phyloP scores from a whole-genome alignment of 805 yeast genomes.

The Saccharomycopsis fibuligera region DNA sequence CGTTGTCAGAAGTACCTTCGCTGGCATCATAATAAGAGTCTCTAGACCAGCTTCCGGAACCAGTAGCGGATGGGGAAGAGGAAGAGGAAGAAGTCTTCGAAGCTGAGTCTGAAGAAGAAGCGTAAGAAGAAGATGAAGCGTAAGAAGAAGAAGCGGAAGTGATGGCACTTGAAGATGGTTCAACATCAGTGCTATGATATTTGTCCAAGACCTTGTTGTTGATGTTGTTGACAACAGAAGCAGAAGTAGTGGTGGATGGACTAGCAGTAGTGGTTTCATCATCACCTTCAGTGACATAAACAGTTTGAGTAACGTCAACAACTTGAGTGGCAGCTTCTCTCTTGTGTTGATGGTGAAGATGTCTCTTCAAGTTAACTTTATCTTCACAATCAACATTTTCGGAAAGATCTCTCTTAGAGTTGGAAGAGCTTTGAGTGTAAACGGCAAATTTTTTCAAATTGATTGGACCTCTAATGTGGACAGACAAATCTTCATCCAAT shows the following conservation, averaged over 20 bases:
- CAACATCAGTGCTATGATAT: slow-evolving; percentile 22
- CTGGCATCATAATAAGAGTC: slow-evolving; percentile 53
- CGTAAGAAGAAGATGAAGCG: slow-evolving; percentile 25
- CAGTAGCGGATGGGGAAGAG: slow-evolving; percentile 25
- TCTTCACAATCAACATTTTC: slow-evolving; percentile 26
- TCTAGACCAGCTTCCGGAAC: slow-evolving; percentile 65
- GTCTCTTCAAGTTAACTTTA: slow-evolving; percentile 21
- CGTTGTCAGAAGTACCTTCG: slow-evolving; percentile 65
- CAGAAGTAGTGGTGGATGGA: slow-evolving; percentile 24
- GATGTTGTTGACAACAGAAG: slow-evolving; percentile 20
- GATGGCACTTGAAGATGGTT: slow-evolving; percentile 6
- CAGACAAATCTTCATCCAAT: slow-evolving; percentile 77
- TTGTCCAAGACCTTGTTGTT: slow-evolving; percentile 21
- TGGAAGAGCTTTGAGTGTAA: slow-evolving; percentile 49
- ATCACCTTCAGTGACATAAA: slow-evolving; percentile 50
- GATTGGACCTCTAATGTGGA: slow-evolving; percentile 89
- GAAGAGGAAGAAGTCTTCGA: slow-evolving; percentile 22
- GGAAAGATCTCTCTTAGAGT: slow-evolving; percentile 40
- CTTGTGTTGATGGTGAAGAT: slow-evolving; percentile 41
- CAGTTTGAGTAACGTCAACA: slow-evolving; percentile 74
- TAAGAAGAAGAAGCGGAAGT: slow-evolving; percentile 23
- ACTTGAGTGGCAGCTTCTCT: slow-evolving; percentile 57
- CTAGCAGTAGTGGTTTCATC: slow-evolving; percentile 36
- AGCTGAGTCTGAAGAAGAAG: slow-evolving; percentile 24
- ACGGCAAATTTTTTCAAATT: slow-evolving; percentile 81